phyloP scores from a whole-genome alignment of 2,329 filamentous ascomycete genomes.

The Metarhizium album region DNA sequence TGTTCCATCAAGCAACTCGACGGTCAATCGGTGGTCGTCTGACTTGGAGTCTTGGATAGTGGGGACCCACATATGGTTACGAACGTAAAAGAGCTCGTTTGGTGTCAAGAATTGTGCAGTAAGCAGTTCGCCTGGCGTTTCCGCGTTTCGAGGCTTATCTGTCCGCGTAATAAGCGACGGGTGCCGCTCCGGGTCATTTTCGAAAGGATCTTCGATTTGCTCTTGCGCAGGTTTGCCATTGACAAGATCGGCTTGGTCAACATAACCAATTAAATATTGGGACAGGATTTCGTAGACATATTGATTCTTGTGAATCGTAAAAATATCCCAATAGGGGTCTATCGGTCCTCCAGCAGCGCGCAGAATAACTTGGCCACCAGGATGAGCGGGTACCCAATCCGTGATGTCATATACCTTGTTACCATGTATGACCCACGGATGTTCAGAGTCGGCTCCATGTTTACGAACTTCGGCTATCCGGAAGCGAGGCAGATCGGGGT shows the following conservation, averaged over 20 bases:
- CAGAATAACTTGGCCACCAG: slow-evolving; percentile 57
- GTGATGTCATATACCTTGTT: slow-evolving; percentile 62
- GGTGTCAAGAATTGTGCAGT: slow-evolving; percentile 41
- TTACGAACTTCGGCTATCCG: slow-evolving; percentile 40
- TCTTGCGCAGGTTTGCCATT: slow-evolving; percentile 43
- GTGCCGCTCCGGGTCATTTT: slow-evolving; percentile 41
- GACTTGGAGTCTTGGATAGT: slow-evolving; percentile 27
- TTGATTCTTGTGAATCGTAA: slow-evolving; percentile 54
- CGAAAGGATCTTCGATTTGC: slow-evolving; percentile 50
- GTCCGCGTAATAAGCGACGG: slow-evolving; percentile 39
- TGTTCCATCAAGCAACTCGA: slow-evolving; percentile 46
- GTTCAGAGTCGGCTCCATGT: slow-evolving; percentile 39
- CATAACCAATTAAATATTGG: slow-evolving; percentile 52
- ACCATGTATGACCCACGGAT: slow-evolving; percentile 53
- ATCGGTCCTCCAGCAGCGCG: slow-evolving; percentile 53
- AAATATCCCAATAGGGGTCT: slow-evolving; percentile 61
- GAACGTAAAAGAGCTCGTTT: slow-evolving; percentile 46
- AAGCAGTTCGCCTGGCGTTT: slow-evolving; percentile 41
- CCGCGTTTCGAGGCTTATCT: slow-evolving; percentile 48
- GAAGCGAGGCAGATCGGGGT: slow-evolving; percentile 35
- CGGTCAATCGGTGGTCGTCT: slow-evolving; percentile 33
- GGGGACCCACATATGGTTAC: slow-evolving; percentile 56
- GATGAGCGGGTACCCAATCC: slow-evolving; percentile 54
- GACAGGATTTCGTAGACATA: slow-evolving; percentile 55
- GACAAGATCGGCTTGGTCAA: slow-evolving; percentile 48